A percentile compares a stretch with the other conserved stretches of the same genome.
Conservation (phyloP, 2,329 filamentous ascomycete genomes). For the Daldinia eschscholtzii region DNA sequence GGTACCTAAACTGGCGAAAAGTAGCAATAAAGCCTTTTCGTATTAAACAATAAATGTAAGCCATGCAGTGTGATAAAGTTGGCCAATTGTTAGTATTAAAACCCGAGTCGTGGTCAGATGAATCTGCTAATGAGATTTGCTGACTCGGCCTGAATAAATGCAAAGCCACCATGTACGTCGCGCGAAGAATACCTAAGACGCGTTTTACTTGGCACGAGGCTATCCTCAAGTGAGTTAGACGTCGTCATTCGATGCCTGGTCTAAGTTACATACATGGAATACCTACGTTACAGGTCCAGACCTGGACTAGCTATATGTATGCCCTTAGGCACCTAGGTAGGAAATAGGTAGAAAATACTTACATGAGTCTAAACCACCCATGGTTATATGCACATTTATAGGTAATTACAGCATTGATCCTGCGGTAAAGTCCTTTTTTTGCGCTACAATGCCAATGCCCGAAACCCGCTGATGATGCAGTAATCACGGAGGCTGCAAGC, state of each 20-base stretch:
- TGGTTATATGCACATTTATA: background rate
- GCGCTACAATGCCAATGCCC: conserved; percentile 5
- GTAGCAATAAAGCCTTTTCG: background rate
- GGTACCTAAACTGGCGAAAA: conserved; percentile 7
- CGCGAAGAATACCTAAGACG: conserved; percentile 3
- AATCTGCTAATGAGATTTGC: background rate
- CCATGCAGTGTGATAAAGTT: conserved; percentile 1
- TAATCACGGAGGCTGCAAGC: conserved; percentile 29
- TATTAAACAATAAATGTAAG: background rate
- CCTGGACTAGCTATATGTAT: background rate
- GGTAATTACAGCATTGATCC: background rate
- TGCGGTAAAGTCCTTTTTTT: background rate
- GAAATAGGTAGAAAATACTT: background rate
- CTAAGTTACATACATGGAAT: background rate
- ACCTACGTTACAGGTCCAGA: too few species aligned
- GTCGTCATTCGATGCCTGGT: background rate
- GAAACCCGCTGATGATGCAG: conserved; percentile 11
- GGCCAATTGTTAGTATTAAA: background rate
- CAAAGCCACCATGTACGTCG: background rate
- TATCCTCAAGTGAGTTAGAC: background rate
- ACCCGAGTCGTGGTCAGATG: conserved; percentile 5
- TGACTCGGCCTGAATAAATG: background rate
- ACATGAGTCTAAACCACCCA: background rate
- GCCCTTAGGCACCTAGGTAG: background rate
- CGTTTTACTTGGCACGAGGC: conserved; percentile 3